Base-by-base conservation (phyloP, 225 moss, liverwort and hornwort species). In the Marchantia polymorpha region DNA sequence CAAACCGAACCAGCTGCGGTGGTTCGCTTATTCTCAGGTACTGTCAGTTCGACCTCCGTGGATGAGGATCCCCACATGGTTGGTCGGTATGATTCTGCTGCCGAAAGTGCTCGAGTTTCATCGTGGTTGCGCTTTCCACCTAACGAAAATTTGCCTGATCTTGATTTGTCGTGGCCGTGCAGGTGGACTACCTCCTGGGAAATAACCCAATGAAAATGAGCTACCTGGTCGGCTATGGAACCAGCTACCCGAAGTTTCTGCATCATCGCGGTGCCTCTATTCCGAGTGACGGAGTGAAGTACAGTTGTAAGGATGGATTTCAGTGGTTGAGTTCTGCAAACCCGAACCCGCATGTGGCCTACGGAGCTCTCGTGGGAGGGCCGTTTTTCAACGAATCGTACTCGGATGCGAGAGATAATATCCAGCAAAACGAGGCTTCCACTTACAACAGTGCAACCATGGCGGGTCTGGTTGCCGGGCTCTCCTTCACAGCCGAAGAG, bases 241-340 rank as follows among this genome's bases (percentile, higher is more conserved):
- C 70, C 8, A 74, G 81, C 11, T 94, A 92, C 53, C 91, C 97
- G 11, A 63, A 81, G 78, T 83, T 77, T 67, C 17, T 97, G 78
- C 94, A 97, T 81, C 97, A 97, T 76, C 29, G 94, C 48, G 94
- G 91, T 23, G 92, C 97, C 3, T 94, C 97, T 76, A 94, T 94
- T 61, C 94, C 94, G 15, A 53, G 60, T 6, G 80, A 90, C 73
- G 70, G 80, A 54, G 81, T 81, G 1, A 60, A 60, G 4, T 93
- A 94, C 51, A 78, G 60, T 23, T 97, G 97, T 49, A 70, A 86
- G 23, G 82, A 71, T 4, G 94, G 97, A 16, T 93, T 86, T 76
- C 83, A 83, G 72, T 97, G 89, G 91, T 85, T 85, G 30, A 68
- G 82, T 14, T 90, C 88, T 0, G 53, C 79, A 1, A 26, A 63